Evolutionary conservation across 225 moss, liverwort and hornwort species (phyloP).

Genomic region (Ulota crispa): DNA sequence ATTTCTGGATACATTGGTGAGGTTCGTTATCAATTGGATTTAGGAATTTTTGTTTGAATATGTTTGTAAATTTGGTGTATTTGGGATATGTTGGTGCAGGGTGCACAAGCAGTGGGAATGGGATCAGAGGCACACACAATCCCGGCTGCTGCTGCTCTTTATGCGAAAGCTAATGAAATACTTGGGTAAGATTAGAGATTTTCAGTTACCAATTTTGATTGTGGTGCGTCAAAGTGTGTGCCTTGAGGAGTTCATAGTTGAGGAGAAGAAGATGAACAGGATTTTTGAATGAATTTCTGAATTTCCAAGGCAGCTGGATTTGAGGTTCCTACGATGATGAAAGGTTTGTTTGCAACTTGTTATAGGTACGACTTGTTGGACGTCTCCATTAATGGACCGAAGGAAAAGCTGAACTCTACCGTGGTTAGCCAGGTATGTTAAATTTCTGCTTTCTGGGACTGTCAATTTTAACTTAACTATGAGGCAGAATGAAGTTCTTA

Average conservation of each 20-base stretch:
- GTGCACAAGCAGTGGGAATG: constrained; percentile 68
- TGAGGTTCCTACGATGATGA: constrained; percentile 1
- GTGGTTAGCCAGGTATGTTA: constrained; percentile 87
- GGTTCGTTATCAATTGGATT: neutral
- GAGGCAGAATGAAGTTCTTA: neutral
- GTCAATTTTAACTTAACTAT: neutral
- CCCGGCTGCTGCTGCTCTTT: constrained; percentile 83
- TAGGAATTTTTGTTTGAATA: neutral
- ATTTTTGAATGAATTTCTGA: neutral
- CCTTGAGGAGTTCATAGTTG: constrained; percentile 2
- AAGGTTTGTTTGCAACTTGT: constrained; percentile 11
- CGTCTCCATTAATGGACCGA: constrained; percentile 93
- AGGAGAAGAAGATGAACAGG: neutral
- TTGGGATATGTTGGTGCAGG: constrained; percentile 27
- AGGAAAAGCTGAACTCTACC: constrained; percentile 95
- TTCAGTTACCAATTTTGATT: neutral
- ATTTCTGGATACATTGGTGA: neutral
- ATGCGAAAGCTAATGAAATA: constrained; percentile 83
- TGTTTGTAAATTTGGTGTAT: neutral
- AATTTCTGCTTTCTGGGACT: neutral
- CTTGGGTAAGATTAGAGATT: constrained; percentile 55
- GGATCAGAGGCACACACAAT: constrained; percentile 81
- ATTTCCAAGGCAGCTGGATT: constrained; percentile 1
- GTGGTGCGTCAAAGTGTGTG: neutral
- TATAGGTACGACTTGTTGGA: constrained; percentile 90